A percentile compares a stretch with the other conserved stretches of the same genome.
Evolutionary conservation across 768 basidiomycete species (phyloP).

Genomic region (Pisolithus sp.): DNA sequence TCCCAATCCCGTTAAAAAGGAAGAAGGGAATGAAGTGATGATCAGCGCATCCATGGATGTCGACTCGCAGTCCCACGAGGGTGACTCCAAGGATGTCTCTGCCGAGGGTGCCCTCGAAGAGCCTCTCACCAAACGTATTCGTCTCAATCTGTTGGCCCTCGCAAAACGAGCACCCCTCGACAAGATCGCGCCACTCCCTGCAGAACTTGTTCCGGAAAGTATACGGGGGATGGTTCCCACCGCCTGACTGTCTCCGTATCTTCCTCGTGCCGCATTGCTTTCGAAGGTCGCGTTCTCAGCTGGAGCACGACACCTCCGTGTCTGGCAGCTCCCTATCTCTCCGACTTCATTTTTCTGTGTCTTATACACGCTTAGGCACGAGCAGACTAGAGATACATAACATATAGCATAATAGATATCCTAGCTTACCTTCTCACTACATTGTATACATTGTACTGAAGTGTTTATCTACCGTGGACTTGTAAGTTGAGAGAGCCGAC

Average conservation of each 20-base stretch:
- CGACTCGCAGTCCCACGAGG: slow-evolving; percentile 10
- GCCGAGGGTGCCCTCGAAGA: slow-evolving; percentile 33
- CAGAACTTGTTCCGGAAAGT: slow-evolving; percentile 59
- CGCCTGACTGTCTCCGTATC: slow-evolving; percentile 1
- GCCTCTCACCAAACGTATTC: slow-evolving; percentile 46
- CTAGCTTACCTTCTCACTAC: too few species aligned
- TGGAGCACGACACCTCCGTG: too few species aligned
- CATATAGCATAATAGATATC: too few species aligned
- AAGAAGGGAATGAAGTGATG: slow-evolving; percentile 4
- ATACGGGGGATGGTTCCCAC: slow-evolving; percentile 62
- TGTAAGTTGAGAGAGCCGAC: too few species aligned
- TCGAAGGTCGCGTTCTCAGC: too few species aligned
- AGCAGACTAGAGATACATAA: too few species aligned
- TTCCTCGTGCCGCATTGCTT: too few species aligned
- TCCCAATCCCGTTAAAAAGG: not conserved
- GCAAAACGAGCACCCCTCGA: slow-evolving; percentile 75
- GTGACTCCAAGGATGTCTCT: slow-evolving; percentile 1
- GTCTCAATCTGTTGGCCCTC: slow-evolving; percentile 70
- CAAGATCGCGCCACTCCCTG: slow-evolving; percentile 56
- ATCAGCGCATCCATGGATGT: slow-evolving; percentile 10
- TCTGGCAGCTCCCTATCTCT: too few species aligned
- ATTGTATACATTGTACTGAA: too few species aligned
- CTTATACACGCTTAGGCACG: too few species aligned
- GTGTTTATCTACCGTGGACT: too few species aligned
- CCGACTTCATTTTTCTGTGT: too few species aligned